A percentile compares a stretch with the other conserved stretches of the same genome.
These are phyloP conservation scores for Gossypium bickii DNA, from an alignment of 345 rosid species.

Conservation along the genomic window DNA sequence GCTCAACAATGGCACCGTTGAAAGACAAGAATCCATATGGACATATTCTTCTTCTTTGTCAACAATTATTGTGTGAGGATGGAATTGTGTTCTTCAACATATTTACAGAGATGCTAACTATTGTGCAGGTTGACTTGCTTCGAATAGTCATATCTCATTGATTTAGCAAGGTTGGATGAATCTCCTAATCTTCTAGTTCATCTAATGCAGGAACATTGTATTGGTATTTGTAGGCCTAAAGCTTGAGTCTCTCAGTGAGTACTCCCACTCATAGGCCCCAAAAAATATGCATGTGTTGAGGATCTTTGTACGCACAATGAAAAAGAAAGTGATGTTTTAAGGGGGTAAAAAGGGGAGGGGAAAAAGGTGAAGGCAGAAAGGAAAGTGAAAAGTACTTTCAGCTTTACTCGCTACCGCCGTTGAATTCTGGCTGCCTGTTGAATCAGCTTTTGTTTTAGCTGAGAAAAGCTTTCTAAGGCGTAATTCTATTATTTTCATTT, in stretches of 20 bases:
- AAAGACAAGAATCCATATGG: not conserved
- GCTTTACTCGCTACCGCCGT: constrained; percentile 32
- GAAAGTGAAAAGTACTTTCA: constrained; percentile 43
- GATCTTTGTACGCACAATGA: not conserved
- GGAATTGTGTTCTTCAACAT: not conserved
- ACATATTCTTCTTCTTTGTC: not conserved
- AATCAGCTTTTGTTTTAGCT: constrained; percentile 29
- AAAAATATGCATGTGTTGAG: not conserved
- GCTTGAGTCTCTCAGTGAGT: not conserved
- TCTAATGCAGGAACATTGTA: not conserved
- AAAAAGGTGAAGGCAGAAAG: not conserved
- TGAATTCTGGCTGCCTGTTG: constrained; percentile 23
- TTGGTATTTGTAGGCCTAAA: not conserved
- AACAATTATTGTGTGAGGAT: not conserved
- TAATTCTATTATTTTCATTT: constrained; percentile 81
- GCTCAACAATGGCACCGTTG: not conserved
- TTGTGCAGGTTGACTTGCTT: not conserved
- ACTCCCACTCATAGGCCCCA: not conserved
- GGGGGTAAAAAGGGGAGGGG: not conserved
- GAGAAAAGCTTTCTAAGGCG: constrained; percentile 75
- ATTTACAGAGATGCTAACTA: not conserved
- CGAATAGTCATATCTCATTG: not conserved
- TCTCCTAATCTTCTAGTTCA: not conserved
- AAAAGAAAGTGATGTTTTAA: not conserved
- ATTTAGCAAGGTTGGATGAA: not conserved